Evolutionary conservation across 495 filamentous ascomycete genomes (phyloP), one percentile per base, ranked within the genome.

Genomic region (Articulospora tetracladia): DNA sequence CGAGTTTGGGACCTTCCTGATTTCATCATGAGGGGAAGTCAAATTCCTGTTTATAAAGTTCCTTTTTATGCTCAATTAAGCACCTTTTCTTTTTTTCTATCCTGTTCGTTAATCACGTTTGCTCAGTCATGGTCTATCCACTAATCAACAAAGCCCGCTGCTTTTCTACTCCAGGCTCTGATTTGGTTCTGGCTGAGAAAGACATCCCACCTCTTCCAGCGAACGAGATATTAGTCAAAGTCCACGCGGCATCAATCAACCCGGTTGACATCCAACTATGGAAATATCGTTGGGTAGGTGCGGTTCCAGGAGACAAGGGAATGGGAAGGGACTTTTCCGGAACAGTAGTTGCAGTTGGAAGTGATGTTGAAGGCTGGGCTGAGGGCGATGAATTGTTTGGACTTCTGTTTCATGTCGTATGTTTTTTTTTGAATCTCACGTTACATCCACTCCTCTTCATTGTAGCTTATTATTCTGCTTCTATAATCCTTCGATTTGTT

Each of bases 321-420:
- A 71, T 78, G 55, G 76, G 76, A 22, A 70, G 73, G 11, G 80
- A 83, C 62, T 68, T 68, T 54, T 74, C 79, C 1, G 83, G 83
- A 20, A 72, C 69, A 22, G 73, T 86, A 55, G 65, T 71, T 22
- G 73, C 73, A 1, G 67, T 77, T 10, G 82, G 81, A 1, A 50
- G 66, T n/a, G 58, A 56, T 17, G 77, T 81, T 0, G 74, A 68
- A 1, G 53, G 64, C 8, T 74, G 81, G 67, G 75, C 74, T 34
- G 59, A 67, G 28, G 82, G 82, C 36, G 80, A 84, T 69, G 74
- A 76, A 11, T 77, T 83, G 2, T 84, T 75, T 69, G 72, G 71
- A n/a, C 59, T 72, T 25, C 44, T 74, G 20, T 52, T 64, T 32
- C 25, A 60, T 26, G 25, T 54, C 22, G 61, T 59, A 46, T 44